Percentiles rank a stretch among this genome's conserved stretches.
These are phyloP conservation scores for Ustilago loliicola DNA, from an alignment of 1,284 basidiomycete species.

Conservation along the genomic window DNA sequence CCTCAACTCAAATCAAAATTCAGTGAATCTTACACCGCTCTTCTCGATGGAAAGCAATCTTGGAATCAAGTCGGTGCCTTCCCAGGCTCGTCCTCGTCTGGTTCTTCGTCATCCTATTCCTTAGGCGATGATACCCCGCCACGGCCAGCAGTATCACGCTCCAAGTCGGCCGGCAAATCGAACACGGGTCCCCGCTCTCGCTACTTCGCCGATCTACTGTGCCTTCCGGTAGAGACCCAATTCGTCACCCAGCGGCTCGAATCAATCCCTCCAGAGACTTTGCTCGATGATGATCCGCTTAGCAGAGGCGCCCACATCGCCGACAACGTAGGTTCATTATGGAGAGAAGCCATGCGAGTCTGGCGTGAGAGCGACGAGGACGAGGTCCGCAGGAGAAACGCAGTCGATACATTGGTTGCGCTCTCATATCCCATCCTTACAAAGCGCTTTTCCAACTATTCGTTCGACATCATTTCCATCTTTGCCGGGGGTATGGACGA, in stretches of 20 bases:
- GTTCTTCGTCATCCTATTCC: constrained; percentile 1
- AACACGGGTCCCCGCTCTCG: constrained; percentile 61
- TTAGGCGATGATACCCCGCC: constrained; percentile 16
- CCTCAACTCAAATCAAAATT: constrained; percentile 60
- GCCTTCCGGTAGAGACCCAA: constrained; percentile 59
- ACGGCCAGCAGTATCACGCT: constrained; percentile 25
- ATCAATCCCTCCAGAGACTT: constrained; percentile 37
- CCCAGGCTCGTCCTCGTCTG: constrained; percentile 7
- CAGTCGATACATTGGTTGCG: constrained; percentile 61
- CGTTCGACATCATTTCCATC: constrained; percentile 63
- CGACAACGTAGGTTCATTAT: constrained; percentile 63
- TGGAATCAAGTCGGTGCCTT: constrained; percentile 36
- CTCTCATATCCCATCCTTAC: constrained; percentile 60
- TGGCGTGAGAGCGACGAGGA: constrained; percentile 58
- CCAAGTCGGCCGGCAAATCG: constrained; percentile 58
- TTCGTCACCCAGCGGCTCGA: constrained; percentile 51
- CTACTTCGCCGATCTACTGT: constrained; percentile 63
- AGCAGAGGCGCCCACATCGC: constrained; percentile 52
- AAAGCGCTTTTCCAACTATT: constrained; percentile 63
- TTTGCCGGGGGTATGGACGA: constrained; percentile 68
- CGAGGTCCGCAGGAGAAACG: constrained; percentile 56
- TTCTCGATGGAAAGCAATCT: constrained; percentile 62
- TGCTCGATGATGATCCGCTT: constrained; percentile 56
- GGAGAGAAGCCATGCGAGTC: constrained; percentile 61
- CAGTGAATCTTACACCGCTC: constrained; percentile 52